A percentile compares a stretch with the other conserved stretches of the same genome.
These are phyloP conservation scores for Amauroascus verrucosus DNA, from an alignment of 2,329 filamentous ascomycete genomes.

Conservation along the genomic window DNA sequence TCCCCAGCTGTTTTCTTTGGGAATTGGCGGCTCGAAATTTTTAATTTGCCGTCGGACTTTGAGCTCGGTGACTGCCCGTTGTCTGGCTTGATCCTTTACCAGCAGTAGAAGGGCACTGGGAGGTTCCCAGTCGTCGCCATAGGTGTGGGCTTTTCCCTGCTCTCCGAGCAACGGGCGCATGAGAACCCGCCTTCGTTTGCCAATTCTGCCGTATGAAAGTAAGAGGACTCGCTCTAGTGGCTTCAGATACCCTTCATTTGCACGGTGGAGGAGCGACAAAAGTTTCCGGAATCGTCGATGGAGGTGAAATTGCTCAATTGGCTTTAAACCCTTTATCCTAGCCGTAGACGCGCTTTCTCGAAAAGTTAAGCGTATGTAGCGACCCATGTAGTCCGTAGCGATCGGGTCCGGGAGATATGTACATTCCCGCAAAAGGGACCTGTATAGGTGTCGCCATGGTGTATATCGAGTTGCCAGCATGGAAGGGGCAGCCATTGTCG, in stretches of 20 bases:
- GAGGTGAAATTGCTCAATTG: constrained; percentile 11
- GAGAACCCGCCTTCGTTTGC: constrained; percentile 43
- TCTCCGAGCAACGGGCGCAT: constrained; percentile 23
- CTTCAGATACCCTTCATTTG: constrained; percentile 46
- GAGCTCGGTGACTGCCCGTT: constrained; percentile 19
- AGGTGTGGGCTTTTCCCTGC: constrained; percentile 10
- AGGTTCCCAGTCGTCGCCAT: constrained; percentile 12
- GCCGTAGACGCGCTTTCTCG: constrained; percentile 28
- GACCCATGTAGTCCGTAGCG: constrained; percentile 42
- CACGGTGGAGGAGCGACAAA: constrained; percentile 39
- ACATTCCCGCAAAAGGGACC: constrained; percentile 48
- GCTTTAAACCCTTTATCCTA: background rate
- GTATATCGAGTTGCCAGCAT: constrained; percentile 3
- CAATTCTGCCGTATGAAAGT: constrained; percentile 48
- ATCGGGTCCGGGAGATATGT: constrained; percentile 51
- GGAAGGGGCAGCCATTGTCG: background rate
- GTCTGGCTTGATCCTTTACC: constrained; percentile 8
- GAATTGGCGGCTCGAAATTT: constrained; percentile 23
- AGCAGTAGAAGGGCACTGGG: constrained; percentile 6
- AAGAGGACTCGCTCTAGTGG: constrained; percentile 45
- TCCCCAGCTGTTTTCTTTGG: constrained; percentile 30
- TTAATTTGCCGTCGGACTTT: constrained; percentile 17
- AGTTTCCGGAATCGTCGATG: constrained; percentile 26
- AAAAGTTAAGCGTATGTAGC: constrained; percentile 42
- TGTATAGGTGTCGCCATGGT: constrained; percentile 40